Evolutionary conservation across 129 eudicot genomes (phyloP).

Genomic region (Silybum marianum): DNA sequence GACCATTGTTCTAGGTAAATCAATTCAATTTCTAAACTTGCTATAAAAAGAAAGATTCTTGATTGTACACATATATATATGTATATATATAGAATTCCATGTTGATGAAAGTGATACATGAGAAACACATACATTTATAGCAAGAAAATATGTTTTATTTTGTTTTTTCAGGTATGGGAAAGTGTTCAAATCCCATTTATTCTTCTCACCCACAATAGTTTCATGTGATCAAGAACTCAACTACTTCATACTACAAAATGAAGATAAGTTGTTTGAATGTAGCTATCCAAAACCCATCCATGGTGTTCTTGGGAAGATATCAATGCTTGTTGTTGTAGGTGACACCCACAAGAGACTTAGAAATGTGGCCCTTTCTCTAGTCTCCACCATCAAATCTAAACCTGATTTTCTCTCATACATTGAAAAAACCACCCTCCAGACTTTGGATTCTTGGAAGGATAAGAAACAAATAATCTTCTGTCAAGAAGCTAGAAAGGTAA

Average conservation of each 20-base stretch:
- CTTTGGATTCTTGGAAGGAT: constrained; percentile 69
- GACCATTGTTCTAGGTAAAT: constrained; percentile 70
- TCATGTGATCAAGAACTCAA: constrained; percentile 85
- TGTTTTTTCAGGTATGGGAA: constrained; percentile 72
- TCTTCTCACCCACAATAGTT: constrained; percentile 74
- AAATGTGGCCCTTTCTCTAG: constrained; percentile 65
- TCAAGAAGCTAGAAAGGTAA: constrained; percentile 83
- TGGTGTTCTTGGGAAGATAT: constrained; percentile 68
- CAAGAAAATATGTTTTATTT: constrained; percentile 28
- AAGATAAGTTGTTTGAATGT: constrained; percentile 65
- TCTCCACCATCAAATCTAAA: constrained; percentile 58
- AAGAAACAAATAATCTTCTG: constrained; percentile 63
- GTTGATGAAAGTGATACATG: constrained; percentile 33
- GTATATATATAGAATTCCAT: constrained; percentile 8
- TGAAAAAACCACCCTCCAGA: constrained; percentile 54
- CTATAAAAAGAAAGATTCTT: constrained; percentile 33
- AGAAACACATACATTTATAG: constrained; percentile 31
- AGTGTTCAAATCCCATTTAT: constrained; percentile 80
- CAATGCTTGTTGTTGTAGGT: constrained; percentile 66
- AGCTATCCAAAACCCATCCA: constrained; percentile 82
- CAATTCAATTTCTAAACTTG: constrained; percentile 23
- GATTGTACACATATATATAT: constrained; percentile 30
- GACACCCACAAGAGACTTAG: constrained; percentile 79
- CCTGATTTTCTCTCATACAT: constrained; percentile 61
- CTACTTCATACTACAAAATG: constrained; percentile 78